Conservation (phyloP, 768 basidiomycete species). For the Podaxis carcinomalis region DNA sequence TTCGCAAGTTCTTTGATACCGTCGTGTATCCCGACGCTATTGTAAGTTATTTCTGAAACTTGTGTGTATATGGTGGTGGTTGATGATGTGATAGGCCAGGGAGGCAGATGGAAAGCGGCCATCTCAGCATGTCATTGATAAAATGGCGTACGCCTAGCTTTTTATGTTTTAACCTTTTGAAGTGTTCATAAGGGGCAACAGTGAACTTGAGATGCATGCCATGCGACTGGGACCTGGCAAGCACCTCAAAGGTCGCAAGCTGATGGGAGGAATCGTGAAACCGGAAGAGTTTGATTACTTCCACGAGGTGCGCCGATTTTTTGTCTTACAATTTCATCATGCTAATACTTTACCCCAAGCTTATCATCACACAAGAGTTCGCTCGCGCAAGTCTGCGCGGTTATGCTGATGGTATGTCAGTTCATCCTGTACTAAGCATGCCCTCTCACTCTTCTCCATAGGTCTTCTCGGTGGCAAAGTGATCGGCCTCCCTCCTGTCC, state of each 20-base stretch:
- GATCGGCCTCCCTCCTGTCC: constrained; percentile 84
- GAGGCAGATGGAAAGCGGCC: constrained; percentile 89
- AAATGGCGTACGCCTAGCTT: constrained; percentile 78
- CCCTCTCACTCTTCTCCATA: constrained; percentile 20
- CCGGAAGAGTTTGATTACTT: constrained; percentile 92
- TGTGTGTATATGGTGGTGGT: background rate
- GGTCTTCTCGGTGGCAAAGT: constrained; percentile 72
- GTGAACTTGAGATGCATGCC: constrained; percentile 70
- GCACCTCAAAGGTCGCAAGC: constrained; percentile 74
- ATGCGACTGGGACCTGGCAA: constrained; percentile 96
- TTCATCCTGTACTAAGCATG: background rate
- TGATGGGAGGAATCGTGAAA: constrained; percentile 81
- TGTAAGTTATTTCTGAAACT: constrained; percentile 10
- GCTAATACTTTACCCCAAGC: constrained; percentile 29
- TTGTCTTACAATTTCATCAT: background rate
- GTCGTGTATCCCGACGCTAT: constrained; percentile 48
- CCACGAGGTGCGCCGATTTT: constrained; percentile 54
- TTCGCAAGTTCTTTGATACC: constrained; percentile 73
- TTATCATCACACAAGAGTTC: constrained; percentile 85
- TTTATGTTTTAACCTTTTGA: constrained; percentile 43
- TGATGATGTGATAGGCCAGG: constrained; percentile 26
- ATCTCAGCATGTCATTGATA: constrained; percentile 71
- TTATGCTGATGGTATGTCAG: constrained; percentile 68
- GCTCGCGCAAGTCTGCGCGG: constrained; percentile 66
- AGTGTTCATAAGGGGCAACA: constrained; percentile 23